Evolutionary conservation across 2,329 filamentous ascomycete genomes (phyloP).

Genomic region (Talaromyces sp.): DNA sequence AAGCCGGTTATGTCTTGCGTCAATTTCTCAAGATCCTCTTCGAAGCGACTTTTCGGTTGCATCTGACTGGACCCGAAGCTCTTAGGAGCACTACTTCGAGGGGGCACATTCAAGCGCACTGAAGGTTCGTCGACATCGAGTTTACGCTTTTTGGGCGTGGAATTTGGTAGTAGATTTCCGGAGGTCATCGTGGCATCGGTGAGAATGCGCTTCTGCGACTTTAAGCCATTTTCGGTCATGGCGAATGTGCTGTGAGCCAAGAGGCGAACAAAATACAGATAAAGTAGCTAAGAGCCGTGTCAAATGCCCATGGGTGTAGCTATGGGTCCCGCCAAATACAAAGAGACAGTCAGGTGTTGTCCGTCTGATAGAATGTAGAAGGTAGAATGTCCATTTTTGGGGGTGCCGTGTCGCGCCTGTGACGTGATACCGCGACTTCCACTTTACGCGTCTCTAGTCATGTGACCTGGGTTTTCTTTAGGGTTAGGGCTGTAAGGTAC

Average conservation of each 20-base stretch:
- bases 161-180: constrained; percentile 54
- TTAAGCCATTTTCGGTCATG: constrained; percentile 41
- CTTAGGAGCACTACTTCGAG: constrained; percentile 59
- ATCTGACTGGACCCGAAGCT: constrained; percentile 57
- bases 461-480: neutral
- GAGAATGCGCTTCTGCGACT: constrained; percentile 69
- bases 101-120: constrained; percentile 56
- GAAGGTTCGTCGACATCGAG: constrained; percentile 55
- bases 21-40: constrained; percentile 90
- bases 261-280: neutral
- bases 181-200: constrained; percentile 64
- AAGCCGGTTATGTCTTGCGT: constrained; percentile 86
- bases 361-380: neutral
- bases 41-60: constrained; percentile 85
- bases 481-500: neutral
- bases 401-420: constrained; percentile 7
- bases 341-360: neutral
- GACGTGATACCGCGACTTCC: constrained; percentile 10
- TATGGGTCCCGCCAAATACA: neutral
- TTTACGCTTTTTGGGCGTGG: constrained; percentile 74
- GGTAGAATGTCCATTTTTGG: neutral
- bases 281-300: too few relatives aligned
- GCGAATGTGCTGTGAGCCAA: constrained; percentile 11
- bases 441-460: constrained; percentile 10
- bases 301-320: neutral